Base-by-base conservation (phyloP, 495 filamentous ascomycete genomes). In the Xylaria telfairii region DNA sequence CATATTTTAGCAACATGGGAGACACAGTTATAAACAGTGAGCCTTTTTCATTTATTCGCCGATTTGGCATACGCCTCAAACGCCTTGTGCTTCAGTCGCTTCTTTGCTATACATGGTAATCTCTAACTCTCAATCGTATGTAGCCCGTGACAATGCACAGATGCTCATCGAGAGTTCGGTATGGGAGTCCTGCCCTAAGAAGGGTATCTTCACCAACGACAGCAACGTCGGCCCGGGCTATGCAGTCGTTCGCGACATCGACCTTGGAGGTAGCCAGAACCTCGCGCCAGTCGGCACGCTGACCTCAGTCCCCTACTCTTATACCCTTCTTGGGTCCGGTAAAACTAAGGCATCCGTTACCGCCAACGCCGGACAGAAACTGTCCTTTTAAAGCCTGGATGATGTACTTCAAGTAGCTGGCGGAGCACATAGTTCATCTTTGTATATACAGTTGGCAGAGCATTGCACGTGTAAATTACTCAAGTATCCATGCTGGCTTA, bases 121-220 rank as follows among this genome's bases (percentile, higher is more conserved):
- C n/a, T n/a, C n/a, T n/a, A n/a, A n/a, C n/a, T n/a, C n/a, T n/a
- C n/a, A n/a, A n/a, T n/a, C n/a, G n/a, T n/a, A n/a, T n/a, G n/a
- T n/a, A n/a, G n/a, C 88, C 30, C 86, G 90, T 46, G 78, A 88
- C 56, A 87, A 87, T 49, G 91, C 90, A 15, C 88, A 92, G 80
- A 74, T 90, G 2, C 79, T 91, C 10, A 86, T 91, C 54, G 83
- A 92, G 82, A 86, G 83, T 62, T 90, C 87, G 74, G 82, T 81
- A 28, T 92, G 90, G 74, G 77, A 76, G n/a, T 77, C 79, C 21
- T 76, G 74, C 42, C 79, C 81, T 39, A 81, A 87, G 75, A 79
- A 83, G 1, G 75, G 76, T 26, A 81, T 92, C 34, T 87, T 88
- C 75, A 84, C 84, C 30, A 83, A 81, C n/a, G 85, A 92, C 66